Percentiles rank a stretch among this genome's conserved stretches.
These are phyloP conservation scores for Thuja plicata DNA, from an alignment of 83 land plant species.

Conservation along the genomic window DNA sequence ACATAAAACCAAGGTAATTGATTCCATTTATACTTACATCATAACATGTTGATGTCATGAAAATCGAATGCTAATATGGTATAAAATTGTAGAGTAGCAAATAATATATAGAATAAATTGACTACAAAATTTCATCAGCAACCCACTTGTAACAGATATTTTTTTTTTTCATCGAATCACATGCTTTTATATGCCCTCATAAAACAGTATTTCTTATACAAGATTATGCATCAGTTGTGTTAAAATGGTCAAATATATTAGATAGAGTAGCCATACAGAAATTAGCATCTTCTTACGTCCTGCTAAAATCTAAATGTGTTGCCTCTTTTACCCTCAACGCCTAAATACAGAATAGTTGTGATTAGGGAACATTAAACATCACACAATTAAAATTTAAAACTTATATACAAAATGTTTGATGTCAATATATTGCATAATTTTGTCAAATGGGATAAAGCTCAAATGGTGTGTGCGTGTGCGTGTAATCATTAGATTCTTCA, in stretches of 20 bases:
- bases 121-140: too few relatives aligned
- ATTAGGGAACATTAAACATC: neutral
- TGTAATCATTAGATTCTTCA: too few relatives aligned
- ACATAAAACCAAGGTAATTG: too few relatives aligned
- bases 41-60: neutral
- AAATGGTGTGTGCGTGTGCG: too few relatives aligned
- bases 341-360: neutral
- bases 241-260: neutral
- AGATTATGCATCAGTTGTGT: neutral
- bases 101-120: too few relatives aligned
- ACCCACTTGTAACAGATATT: too few relatives aligned
- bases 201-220: neutral
- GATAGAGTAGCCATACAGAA: neutral
- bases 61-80: neutral
- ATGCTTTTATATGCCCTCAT: neutral
- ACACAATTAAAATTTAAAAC: neutral
- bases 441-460: too few relatives aligned
- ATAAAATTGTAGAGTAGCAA: neutral
- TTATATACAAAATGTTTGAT: neutral
- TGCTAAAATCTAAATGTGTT: neutral
- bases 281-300: too few relatives aligned
- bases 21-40: too few relatives aligned
- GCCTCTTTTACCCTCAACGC: neutral
- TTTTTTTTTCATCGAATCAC: neutral
- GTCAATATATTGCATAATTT: neutral